Conservation (phyloP, 2,329 filamentous ascomycete genomes). For the Bimuria novae-zelandiae region DNA sequence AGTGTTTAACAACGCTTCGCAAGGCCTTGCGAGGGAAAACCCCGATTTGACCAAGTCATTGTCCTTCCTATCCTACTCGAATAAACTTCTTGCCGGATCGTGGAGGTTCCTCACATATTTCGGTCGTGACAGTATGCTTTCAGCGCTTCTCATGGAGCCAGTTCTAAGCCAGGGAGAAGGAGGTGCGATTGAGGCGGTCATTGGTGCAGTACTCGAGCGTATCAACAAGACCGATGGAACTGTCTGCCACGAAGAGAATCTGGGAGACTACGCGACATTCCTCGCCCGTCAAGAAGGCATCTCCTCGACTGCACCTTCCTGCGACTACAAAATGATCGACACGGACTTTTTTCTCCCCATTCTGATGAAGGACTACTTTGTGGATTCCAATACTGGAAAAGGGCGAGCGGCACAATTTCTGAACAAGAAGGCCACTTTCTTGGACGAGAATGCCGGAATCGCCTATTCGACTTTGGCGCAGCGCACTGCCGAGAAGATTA, state of each 20-base stretch:
- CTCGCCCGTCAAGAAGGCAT: conserved; percentile 60
- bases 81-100: conserved; percentile 66
- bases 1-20: conserved; percentile 57
- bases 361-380: conserved; percentile 63
- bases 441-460: conserved; percentile 57
- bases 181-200: conserved; percentile 64
- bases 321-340: conserved; percentile 66
- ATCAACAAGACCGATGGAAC: conserved; percentile 64
- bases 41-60: conserved; percentile 58
- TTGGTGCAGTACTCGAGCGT: conserved; percentile 64
- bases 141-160: conserved; percentile 61
- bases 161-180: conserved; percentile 61
- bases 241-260: conserved; percentile 68
- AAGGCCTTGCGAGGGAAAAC: conserved; percentile 52
- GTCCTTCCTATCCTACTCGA: conserved; percentile 66
- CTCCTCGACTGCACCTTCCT: conserved; percentile 57
- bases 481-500: conserved; percentile 62
- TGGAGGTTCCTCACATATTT: conserved; percentile 72
- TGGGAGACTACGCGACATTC: conserved; percentile 68
- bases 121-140: conserved; percentile 68
- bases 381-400: conserved; percentile 51
- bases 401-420: conserved; percentile 46
- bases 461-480: conserved; percentile 59
- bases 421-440: conserved; percentile 52
- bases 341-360: conserved; percentile 66